phyloP scores from a whole-genome alignment of 805 yeast genomes.

The Cephaloascus fragrans region DNA sequence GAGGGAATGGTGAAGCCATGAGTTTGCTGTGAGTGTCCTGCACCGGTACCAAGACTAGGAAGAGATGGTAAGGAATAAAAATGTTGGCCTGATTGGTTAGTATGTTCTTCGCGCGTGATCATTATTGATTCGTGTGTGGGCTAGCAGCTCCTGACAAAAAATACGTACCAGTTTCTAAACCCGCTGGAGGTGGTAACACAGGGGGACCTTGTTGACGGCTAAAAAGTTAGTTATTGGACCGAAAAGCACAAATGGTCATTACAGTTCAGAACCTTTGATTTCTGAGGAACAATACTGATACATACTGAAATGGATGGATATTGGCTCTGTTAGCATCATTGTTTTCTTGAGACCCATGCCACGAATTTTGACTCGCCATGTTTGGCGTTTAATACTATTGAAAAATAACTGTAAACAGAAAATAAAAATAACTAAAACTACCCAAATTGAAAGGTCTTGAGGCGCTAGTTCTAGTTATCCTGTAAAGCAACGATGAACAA shows the following conservation, averaged over 20 bases:
- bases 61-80: slow-evolving; percentile 42
- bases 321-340: slow-evolving; percentile 13
- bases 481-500: no score
- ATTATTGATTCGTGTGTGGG: background rate
- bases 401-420: background rate
- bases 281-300: background rate
- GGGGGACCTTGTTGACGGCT: slow-evolving; percentile 50
- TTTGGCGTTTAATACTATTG: background rate
- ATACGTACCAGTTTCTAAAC: slow-evolving; percentile 38
- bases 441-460: no score
- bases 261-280: background rate
- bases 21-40: slow-evolving; percentile 25
- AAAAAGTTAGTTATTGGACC: background rate
- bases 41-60: slow-evolving; percentile 36
- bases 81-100: slow-evolving; percentile 25
- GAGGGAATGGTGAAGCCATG: slow-evolving; percentile 41
- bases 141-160: background rate
- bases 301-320: slow-evolving; percentile 17
- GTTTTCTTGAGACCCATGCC: background rate
- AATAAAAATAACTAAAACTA: no score
- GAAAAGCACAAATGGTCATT: background rate
- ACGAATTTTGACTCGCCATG: background rate
- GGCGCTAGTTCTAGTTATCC: no score
- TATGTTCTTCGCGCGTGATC: slow-evolving; percentile 3
- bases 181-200: slow-evolving; percentile 51